These are phyloP conservation scores for Oryza longistaminata DNA, from an alignment of 176 grass and related monocot genomes.

Conservation along the genomic window DNA sequence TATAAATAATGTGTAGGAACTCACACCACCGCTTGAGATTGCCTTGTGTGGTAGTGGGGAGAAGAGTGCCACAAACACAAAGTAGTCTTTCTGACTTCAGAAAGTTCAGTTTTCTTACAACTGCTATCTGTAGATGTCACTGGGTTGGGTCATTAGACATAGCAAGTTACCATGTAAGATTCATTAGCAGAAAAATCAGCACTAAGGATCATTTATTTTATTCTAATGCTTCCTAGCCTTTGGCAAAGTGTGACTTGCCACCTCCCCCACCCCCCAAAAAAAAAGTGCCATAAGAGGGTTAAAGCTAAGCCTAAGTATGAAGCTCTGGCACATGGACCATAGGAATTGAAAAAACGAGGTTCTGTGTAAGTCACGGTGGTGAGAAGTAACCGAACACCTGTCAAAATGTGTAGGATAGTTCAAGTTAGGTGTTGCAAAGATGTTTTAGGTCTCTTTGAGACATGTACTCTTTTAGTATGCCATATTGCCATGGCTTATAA, in stretches of 20 bases:
- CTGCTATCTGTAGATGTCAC: background rate
- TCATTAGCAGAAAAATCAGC: constrained; percentile 5
- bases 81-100: background rate
- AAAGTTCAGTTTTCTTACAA: background rate
- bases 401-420: too few relatives aligned
- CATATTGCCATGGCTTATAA: background rate
- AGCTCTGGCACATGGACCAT: too few relatives aligned
- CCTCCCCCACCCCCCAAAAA: background rate
- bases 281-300: background rate
- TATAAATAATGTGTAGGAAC: background rate
- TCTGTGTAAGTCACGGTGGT: too few relatives aligned
- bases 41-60: background rate
- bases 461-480: background rate
- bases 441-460: background rate
- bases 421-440: too few relatives aligned
- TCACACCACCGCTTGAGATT: background rate
- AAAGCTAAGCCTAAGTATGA: too few relatives aligned
- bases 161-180: background rate
- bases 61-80: background rate
- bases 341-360: too few relatives aligned
- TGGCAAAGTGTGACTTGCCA: background rate
- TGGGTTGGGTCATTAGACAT: background rate
- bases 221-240: background rate
- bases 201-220: constrained; percentile 1
- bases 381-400: too few relatives aligned